Base-by-base conservation (phyloP, 2,329 filamentous ascomycete genomes). In the Sphaceloma murrayae region DNA sequence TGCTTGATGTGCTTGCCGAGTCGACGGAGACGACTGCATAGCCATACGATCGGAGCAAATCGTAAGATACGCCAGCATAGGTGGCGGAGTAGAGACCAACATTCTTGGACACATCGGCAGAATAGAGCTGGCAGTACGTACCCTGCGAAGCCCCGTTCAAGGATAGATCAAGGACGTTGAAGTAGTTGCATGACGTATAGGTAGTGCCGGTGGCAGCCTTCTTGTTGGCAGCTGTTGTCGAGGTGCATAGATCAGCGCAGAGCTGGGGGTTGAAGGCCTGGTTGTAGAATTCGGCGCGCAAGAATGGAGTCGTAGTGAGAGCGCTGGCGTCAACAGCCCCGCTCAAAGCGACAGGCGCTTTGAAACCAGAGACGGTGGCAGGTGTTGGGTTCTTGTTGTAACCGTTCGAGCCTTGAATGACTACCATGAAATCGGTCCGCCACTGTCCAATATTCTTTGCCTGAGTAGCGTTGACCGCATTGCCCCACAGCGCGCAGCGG, bases 371-470 rank as follows among this genome's bases (percentile, higher is more conserved):
- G 3, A 49, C 19, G 5, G 43, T 26, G 2, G 43, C 21, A 3
- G 47, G 38, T 2, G 33, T 34, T 18, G 47, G 14, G 13, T 46
- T 46, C 10, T 43, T 32, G 16, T 49, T 49, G 22, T 46, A 49
- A 7, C 47, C 47, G 14, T 46, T 46, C 4, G 47, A 49, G 6
- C 47, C 47, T 19, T 49, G 47, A 18, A 57, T 57, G 43, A 56
- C 55, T 11, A 34, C 19, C 8, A n/a, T 10, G 43, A 58, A 58
- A 13, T 54, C 43, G 8, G 50, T 48, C 6, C 54, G 49, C 24
- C 45, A 55, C 16, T 55, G 43, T 14, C 56, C 56, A 8, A 40
- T 45, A 49, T 58, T 58, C 33, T 49, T 57, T 1, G 56, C 56
- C 4, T 45, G 48, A 2, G 50, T 46, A 4, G 36, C 31, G 17